Evolutionary conservation across 495 filamentous ascomycete species (phyloP), one percentile per base, ranked within the genome.

Genomic region (Aspergillus avenaceus): DNA sequence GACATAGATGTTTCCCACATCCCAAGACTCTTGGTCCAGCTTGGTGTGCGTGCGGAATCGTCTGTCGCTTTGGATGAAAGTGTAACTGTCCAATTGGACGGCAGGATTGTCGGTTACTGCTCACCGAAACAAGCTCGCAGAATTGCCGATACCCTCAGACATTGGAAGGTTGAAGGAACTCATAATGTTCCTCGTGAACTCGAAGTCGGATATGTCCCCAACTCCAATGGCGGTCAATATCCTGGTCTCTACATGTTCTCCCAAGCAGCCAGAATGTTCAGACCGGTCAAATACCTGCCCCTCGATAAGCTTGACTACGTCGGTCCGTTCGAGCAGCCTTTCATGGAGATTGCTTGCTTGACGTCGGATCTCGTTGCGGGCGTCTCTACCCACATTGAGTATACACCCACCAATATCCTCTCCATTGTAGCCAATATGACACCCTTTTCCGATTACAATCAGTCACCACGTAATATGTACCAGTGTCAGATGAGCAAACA

Each of bases 401-500:
- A 85, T 61, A 86, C 91, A 50, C 93, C 93, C 11, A 97, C 92
- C 45, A 95, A 97, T 63, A 97, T 98, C 50, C 83, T 98, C 45
- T 97, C 92, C 16, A 98, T 98, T 55, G 76, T 98, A 40, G 93
- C 93, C 54, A 98, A 97, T 73, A 92, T 95, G 87, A 98, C 93
- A 2, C 93, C 93, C 11, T 98, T 97, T 72, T 96, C 93, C 52
- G 90, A 98, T 65, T 95, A 96, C 76, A 98, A 98, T 72, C 93
- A 98, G 67, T 97, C 92, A 24, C 93, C 93, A 11, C 80, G 93
- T 76, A 98, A 98, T 70, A 97, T 98, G 93, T 98, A 98, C 70
- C 93, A 97, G 68, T 96, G 92, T 69, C 93, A 98, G 74, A 98
- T 98, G 93, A 90, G 91, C 67, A 98, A 98, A 68, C 93, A 98